Evolutionary conservation across 108 stramenopile genomes (phyloP).

Genomic region (Nitzschia sp.): DNA sequence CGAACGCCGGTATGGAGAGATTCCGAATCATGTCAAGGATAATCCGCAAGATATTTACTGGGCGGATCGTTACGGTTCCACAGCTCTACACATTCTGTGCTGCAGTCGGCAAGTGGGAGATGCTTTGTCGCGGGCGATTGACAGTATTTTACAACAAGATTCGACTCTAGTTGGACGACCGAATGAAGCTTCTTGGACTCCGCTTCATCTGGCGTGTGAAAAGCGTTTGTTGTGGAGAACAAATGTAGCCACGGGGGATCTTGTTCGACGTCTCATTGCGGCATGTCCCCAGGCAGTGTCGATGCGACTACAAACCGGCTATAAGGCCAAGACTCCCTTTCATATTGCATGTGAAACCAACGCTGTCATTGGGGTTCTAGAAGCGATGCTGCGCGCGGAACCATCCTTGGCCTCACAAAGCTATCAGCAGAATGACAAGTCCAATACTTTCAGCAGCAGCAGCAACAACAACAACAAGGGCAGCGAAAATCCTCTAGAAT

Average conservation of each 20-base stretch:
- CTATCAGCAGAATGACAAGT: neutral
- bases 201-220: slow-evolving; percentile 39
- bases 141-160: slow-evolving; percentile 20
- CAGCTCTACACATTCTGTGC: slow-evolving; percentile 38
- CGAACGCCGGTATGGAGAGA: slow-evolving; percentile 20
- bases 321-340: slow-evolving; percentile 38
- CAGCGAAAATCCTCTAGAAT: slow-evolving; percentile 25
- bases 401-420: slow-evolving; percentile 28
- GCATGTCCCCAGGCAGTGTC: slow-evolving; percentile 33
- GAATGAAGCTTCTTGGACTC: slow-evolving; percentile 35
- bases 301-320: slow-evolving; percentile 16
- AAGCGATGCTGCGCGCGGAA: slow-evolving; percentile 31
- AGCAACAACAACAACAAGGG: neutral
- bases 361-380: slow-evolving; percentile 16
- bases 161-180: slow-evolving; percentile 19
- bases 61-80: slow-evolving; percentile 37
- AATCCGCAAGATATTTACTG: slow-evolving; percentile 30
- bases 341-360: slow-evolving; percentile 35
- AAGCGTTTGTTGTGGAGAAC: slow-evolving; percentile 15
- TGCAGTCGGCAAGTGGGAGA: slow-evolving; percentile 15
- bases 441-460: neutral
- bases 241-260: neutral
- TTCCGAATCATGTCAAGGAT: slow-evolving; percentile 7
- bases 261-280: slow-evolving; percentile 16
- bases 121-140: slow-evolving; percentile 22